A percentile compares a stretch with the other conserved stretches of the same genome.
phyloP scores from a whole-genome alignment of 2,329 filamentous ascomycete genomes.

The Diaporthe destruens region DNA sequence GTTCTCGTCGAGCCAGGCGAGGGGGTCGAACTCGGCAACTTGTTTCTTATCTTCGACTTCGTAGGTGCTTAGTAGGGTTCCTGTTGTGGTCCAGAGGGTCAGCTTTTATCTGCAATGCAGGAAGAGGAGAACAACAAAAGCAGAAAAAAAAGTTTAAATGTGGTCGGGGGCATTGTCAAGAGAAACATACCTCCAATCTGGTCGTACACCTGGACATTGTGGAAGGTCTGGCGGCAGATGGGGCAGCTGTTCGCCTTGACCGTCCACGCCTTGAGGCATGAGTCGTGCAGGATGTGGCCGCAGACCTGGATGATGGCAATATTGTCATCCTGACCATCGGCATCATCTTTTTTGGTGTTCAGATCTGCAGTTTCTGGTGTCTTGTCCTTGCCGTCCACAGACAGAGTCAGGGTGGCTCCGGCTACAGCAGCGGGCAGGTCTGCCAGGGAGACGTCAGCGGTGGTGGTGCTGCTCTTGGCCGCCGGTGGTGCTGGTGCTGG shows the following conservation, averaged over 20 bases:
- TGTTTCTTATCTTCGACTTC: slow-evolving; percentile 86
- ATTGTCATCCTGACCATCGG: slow-evolving; percentile 53
- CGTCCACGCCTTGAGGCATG: slow-evolving; percentile 93
- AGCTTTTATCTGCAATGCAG: slow-evolving; percentile 39
- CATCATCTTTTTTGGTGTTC: slow-evolving; percentile 42
- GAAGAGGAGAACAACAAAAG: background rate
- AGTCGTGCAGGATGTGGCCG: slow-evolving; percentile 92
- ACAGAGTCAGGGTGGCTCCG: slow-evolving; percentile 43
- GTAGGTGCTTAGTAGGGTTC: slow-evolving; percentile 69
- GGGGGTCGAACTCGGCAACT: slow-evolving; percentile 88
- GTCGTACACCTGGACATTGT: slow-evolving; percentile 87
- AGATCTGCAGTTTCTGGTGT: slow-evolving; percentile 44
- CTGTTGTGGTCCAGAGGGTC: slow-evolving; percentile 54
- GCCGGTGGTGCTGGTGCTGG: slow-evolving; percentile 35
- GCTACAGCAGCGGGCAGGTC: slow-evolving; percentile 43
- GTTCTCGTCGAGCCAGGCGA: slow-evolving; percentile 77
- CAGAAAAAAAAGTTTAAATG: background rate
- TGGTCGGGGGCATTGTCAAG: background rate
- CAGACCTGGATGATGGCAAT: slow-evolving; percentile 79
- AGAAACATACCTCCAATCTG: slow-evolving; percentile 78
- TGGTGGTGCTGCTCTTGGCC: slow-evolving; percentile 34
- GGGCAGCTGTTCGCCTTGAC: slow-evolving; percentile 98
- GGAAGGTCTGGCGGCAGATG: slow-evolving; percentile 93
- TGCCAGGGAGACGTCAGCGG: slow-evolving; percentile 39
- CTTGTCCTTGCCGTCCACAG: slow-evolving; percentile 47